These are phyloP conservation scores for Arthrobotrys iridis DNA, from an alignment of 2,329 filamentous ascomycete species.

Conservation along the genomic window DNA sequence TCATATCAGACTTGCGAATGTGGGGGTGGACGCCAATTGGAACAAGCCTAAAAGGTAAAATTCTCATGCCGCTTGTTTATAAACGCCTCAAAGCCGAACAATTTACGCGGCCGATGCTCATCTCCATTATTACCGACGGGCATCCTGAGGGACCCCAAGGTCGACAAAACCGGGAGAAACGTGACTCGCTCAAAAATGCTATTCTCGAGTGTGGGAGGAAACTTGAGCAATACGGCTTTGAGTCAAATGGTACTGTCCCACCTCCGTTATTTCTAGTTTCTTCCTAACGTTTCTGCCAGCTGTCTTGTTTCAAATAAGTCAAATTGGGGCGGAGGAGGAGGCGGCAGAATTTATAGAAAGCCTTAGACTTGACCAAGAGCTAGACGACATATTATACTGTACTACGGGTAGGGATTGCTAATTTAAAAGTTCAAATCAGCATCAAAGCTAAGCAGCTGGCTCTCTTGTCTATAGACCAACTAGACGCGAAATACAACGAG, in stretches of 20 bases:
- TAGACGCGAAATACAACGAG: slow-evolving; percentile 24
- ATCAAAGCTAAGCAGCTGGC: slow-evolving; percentile 1
- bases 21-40: slow-evolving; percentile 31
- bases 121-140: slow-evolving; percentile 28
- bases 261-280: background rate
- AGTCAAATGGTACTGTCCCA: slow-evolving; percentile 6
- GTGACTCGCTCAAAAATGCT: slow-evolving; percentile 16
- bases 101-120: slow-evolving; percentile 10
- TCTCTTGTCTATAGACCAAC: slow-evolving; percentile 18
- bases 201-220: slow-evolving; percentile 20
- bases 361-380: background rate
- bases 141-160: background rate
- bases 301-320: slow-evolving; percentile 37
- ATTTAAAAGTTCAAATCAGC: background rate
- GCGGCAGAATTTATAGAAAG: slow-evolving; percentile 11
- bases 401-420: slow-evolving; percentile 14
- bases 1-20: slow-evolving; percentile 13
- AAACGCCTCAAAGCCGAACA: background rate
- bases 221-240: slow-evolving; percentile 2
- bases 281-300: slow-evolving; percentile 20
- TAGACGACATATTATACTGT: slow-evolving; percentile 24
- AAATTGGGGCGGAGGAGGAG: slow-evolving; percentile 21
- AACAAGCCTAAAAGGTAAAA: slow-evolving; percentile 23
- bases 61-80: slow-evolving; percentile 28
- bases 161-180: slow-evolving; percentile 5